Conservation (phyloP, 2,329 filamentous ascomycete species). For the Beauveria australis region DNA sequence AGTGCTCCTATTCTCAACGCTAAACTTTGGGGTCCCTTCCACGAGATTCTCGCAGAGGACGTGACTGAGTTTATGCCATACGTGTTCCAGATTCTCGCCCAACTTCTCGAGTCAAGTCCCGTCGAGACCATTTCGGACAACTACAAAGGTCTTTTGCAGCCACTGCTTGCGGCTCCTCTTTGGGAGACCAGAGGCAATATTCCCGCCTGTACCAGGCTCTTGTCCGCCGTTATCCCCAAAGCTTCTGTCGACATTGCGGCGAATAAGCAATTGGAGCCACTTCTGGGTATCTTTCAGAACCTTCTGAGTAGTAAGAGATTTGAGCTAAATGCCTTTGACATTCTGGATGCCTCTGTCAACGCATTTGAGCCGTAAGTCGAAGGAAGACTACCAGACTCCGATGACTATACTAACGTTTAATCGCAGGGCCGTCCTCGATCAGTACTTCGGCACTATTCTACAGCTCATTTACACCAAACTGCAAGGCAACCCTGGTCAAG, state of each 20-base stretch:
- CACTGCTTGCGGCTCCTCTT: constrained; percentile 69
- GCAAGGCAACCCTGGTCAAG: constrained; percentile 62
- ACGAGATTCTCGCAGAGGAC: constrained; percentile 69
- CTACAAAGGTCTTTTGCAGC: constrained; percentile 70
- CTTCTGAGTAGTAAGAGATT: constrained; percentile 74
- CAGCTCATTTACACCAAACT: constrained; percentile 73
- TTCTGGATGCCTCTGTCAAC: constrained; percentile 72
- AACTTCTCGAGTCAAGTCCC: constrained; percentile 79
- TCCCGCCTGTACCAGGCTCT: constrained; percentile 76
- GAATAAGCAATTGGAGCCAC: constrained; percentile 74
- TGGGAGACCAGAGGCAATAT: constrained; percentile 94
- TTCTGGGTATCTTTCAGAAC: constrained; percentile 94
- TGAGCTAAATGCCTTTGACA: constrained; percentile 79
- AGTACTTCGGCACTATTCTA: constrained; percentile 73
- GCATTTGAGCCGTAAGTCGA: constrained; percentile 60
- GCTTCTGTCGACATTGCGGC: constrained; percentile 64
- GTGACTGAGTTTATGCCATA: constrained; percentile 94
- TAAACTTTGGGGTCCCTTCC: constrained; percentile 76
- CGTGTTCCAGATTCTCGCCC: constrained; percentile 89
- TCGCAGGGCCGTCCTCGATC: constrained; percentile 53
- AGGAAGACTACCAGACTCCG: not conserved
- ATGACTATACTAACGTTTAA: constrained; percentile 18
- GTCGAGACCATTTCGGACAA: constrained; percentile 68
- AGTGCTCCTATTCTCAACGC: constrained; percentile 69
- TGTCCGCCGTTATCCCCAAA: constrained; percentile 76